Evolutionary conservation across 768 basidiomycete genomes (phyloP), one percentile per base, ranked within the genome.

Genomic region (Naganishia randhawae): DNA sequence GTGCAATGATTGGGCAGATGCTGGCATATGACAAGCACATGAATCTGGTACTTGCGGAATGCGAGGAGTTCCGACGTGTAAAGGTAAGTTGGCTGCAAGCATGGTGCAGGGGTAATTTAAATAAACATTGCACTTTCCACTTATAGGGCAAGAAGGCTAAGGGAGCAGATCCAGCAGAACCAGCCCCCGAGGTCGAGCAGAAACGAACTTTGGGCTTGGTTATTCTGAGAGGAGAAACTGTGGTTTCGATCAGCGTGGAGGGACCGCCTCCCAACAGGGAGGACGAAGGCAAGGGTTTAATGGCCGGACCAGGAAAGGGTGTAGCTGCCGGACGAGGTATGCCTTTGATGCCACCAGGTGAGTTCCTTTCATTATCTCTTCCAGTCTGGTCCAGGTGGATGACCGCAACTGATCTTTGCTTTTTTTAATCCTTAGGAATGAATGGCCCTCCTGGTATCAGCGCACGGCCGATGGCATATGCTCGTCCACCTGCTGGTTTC

Each of bases 1-100:
- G 96, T 80, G 86, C 90, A 66, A 83, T 98, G 75, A 92, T 91
- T 52, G 96, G 96, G 48, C 96, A 98, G 83, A 96, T 98, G 91
- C 89, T 99, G 80, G 96, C 96, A 63, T 99, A 97, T 80, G 96
- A 99, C 83, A 89, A 91, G 77, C 96, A 99, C 82, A 99, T 98
- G 96, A 99, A 99, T 82, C 84, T 99, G 74, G 96, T 99, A 51
- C 83, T 99, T 65, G 93, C 95, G 17, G 96, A 98, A 74, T 97
- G 94, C 77, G 96, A 99, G 81, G 96, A 99, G 81, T 99, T 98
- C 79, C 83, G 96, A 75, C 87, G 90, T 72, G 88, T 98, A 48
- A 97, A 98, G 84, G 92, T 92, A 84, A 90, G 75, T 11, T 33
- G 14, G 19, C 11, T 27, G 42, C 31, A 35, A 31, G 14, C n/a